Base-by-base conservation (phyloP, 768 basidiomycete genomes). In the Melanogaster broomeanus region DNA sequence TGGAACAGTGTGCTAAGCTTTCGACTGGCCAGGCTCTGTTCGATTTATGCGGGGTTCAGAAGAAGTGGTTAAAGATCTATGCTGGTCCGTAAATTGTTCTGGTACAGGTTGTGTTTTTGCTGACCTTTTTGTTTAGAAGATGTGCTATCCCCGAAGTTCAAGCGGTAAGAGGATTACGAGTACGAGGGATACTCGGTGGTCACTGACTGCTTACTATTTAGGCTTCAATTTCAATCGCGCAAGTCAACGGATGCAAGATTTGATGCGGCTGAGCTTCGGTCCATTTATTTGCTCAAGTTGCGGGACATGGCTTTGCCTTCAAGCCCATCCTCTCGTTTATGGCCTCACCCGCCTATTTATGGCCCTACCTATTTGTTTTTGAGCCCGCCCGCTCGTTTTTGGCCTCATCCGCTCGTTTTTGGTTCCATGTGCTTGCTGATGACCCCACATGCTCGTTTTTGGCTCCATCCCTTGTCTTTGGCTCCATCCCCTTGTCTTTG, bases 11-110 rank as follows among this genome's bases (percentile, higher is more conserved):
- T 62, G 88, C 91, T 2, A 94, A 90, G 62, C 75, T 97, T 4
- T 94, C 91, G 10, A 91, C 86, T 1, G 88, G 90, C 0, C 83
- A 87, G 52, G 81, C 93, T 5, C 71, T 99, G 55, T 88, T 84
- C 66, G 93, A 96, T 58, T 66, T 99, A 33, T 83, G 82, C 48
- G 78, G 75, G 16, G 69, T 99, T 34, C 92, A 93, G 63, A 92
- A 86, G 66, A 98, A 98, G 66, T 98, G 96, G 95, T 72, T 99
- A 30, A 81, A 84, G 58, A 84, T 94, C 38, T 99, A 96, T 73
- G 94, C 96, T 42, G 92, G 93, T 90, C 16, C 30, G 77, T 71
- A 16, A 11, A 19, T 42, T 25, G 10, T 45, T 12, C 44, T 33
- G 18, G 18, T 39, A 43, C 16, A 51, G 4, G 6, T 19, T 48